Evolutionary conservation across 164 flowering plant species (phyloP).

Genomic region (Umbilicus rupestris): DNA sequence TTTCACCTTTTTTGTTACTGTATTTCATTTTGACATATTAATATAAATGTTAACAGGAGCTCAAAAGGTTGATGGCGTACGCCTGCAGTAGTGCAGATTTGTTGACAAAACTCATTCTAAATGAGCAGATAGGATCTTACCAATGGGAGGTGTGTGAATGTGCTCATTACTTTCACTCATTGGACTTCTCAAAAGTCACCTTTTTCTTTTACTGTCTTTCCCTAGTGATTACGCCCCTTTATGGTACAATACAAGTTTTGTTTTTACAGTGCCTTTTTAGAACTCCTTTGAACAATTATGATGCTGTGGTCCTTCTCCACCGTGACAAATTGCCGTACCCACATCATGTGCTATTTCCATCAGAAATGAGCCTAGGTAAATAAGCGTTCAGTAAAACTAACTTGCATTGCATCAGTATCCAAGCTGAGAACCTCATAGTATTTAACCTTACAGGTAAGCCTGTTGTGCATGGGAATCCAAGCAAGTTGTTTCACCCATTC

Average conservation of each 20-base stretch:
- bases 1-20: not conserved
- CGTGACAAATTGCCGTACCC: slow-evolving; percentile 68
- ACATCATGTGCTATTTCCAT: slow-evolving; percentile 69
- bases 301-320: slow-evolving; percentile 87
- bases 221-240: not conserved
- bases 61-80: slow-evolving; percentile 66
- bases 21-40: not conserved
- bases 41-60: slow-evolving; percentile 40
- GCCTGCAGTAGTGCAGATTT: slow-evolving; percentile 73
- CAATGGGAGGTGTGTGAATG: slow-evolving; percentile 71
- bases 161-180: not conserved
- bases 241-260: not conserved
- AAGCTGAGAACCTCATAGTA: not conserved
- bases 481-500: slow-evolving; percentile 58
- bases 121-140: slow-evolving; percentile 40
- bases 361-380: slow-evolving; percentile 59
- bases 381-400: not conserved
- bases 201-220: not conserved
- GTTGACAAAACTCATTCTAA: slow-evolving; percentile 47
- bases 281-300: slow-evolving; percentile 82
- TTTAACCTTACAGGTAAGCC: slow-evolving; percentile 37
- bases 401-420: not conserved
- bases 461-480: slow-evolving; percentile 58
- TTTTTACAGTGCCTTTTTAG: slow-evolving; percentile 67
- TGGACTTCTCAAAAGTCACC: not conserved